These are phyloP conservation scores for Medicago truncatula DNA, from an alignment of 306 rosid species.

Conservation along the genomic window MtrunA17r5.0-ANR NC_053046.1:9482001-9482500, in stretches of 20 bases:
- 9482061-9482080: not conserved
- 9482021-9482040: not conserved
- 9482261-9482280: conserved; percentile 17
- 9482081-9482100: not conserved
- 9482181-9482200: not conserved
- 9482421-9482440: too few relatives aligned
- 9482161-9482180: not conserved
- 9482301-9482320: not conserved
- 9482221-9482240: not conserved
- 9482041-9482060: not conserved
- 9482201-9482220: conserved; percentile 6
- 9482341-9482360: not conserved
- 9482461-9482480: too few relatives aligned
- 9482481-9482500: too few relatives aligned
- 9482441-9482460: too few relatives aligned
- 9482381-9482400: not conserved
- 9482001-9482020: not conserved
- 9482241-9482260: not conserved
- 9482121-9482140: too few relatives aligned
- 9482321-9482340: not conserved
- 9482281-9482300: conserved; percentile 21
- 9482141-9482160: not conserved
- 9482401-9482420: too few relatives aligned
- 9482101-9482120: not conserved
- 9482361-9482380: not conserved